Percentiles rank a stretch among this genome's conserved stretches.
Evolutionary conservation across 2,329 filamentous ascomycete species (phyloP).

Genomic region (Phyllosticta citribraziliensis): DNA sequence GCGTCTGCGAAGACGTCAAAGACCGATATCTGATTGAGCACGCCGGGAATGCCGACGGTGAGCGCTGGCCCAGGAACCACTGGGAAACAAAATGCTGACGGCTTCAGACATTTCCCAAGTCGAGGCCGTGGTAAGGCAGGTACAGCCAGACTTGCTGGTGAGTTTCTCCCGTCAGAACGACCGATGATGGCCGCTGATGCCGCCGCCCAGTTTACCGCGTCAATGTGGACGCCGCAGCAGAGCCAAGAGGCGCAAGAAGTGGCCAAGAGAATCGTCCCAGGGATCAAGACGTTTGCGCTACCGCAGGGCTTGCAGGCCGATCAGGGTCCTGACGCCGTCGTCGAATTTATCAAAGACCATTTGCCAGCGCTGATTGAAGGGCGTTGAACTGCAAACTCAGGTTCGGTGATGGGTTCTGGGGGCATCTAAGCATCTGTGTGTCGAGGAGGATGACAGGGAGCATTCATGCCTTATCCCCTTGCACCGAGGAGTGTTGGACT

Average conservation of each 20-base stretch:
- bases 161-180: conserved; percentile 10
- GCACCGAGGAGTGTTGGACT: no score
- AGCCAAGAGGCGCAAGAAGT: conserved; percentile 35
- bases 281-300: conserved; percentile 43
- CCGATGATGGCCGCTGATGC: neutral
- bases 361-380: conserved; percentile 22
- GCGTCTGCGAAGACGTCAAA: conserved; percentile 51
- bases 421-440: no score
- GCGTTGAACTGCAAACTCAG: neutral
- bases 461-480: no score
- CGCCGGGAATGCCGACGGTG: conserved; percentile 53
- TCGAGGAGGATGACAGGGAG: no score
- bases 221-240: conserved; percentile 47
- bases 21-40: conserved; percentile 55
- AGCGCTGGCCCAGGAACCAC: conserved; percentile 14
- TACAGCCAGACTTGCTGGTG: conserved; percentile 48
- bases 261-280: conserved; percentile 36
- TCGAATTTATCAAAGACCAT: conserved; percentile 40
- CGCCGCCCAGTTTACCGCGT: conserved; percentile 47
- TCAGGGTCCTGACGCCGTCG: conserved; percentile 45
- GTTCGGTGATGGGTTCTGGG: no score
- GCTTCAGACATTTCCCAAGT: conserved; percentile 41
- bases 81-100: neutral
- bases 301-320: conserved; percentile 46
- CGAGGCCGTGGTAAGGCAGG: conserved; percentile 40